Base-by-base conservation (phyloP, 345 rosid species). In the Aquilaria yunnanensis region DNA sequence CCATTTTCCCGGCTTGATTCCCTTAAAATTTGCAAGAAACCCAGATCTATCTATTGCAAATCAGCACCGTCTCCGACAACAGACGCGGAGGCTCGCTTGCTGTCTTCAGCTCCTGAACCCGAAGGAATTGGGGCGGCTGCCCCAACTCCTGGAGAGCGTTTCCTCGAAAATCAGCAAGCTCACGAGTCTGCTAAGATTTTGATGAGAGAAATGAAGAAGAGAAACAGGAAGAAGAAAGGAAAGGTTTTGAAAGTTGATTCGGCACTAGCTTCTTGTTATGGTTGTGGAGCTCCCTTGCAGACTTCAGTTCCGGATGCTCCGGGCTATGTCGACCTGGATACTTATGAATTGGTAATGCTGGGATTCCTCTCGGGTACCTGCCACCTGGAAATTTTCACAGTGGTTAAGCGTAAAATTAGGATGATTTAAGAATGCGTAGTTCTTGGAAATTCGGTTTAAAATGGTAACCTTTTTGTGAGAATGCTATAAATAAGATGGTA, bases 201-300 rank as follows among this genome's bases (percentile, higher is more conserved):
- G 59, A 59, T 79, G 60, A 79, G 64, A 68, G 85, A 79, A 73
- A 67, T 69, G 32, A 84, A 80, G 76, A 81, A 71, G 29, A 64
- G 57, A 77, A 76, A 74, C 57, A 75, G 68, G 72, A 75, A 68
- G 67, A 73, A 74, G 60, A 78, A 66, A 12, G 83, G 65, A 34
- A 68, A 56, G 73, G 59, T 70, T 13, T 58, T 77, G 66, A 87
- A 78, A 61, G 68, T 72, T 31, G 78, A 74, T 14, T 69, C 82
- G 2, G 79, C 73, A 0, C 70, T 77, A 23, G 78, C 85, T 9
- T 70, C 77, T 70, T 93, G 98, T 56, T 93, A 93, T 41, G 98
- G 98, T 0, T 90, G 98, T 43, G 98, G 98, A 70, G 96, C 98
- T 74, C 96, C 97, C 45, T 78, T 93, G 81, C 97, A 93, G 70